A percentile compares a stretch with the other conserved stretches of the same genome.
phyloP scores from a whole-genome alignment of 768 basidiomycete species.

The Collybia nuda region DNA sequence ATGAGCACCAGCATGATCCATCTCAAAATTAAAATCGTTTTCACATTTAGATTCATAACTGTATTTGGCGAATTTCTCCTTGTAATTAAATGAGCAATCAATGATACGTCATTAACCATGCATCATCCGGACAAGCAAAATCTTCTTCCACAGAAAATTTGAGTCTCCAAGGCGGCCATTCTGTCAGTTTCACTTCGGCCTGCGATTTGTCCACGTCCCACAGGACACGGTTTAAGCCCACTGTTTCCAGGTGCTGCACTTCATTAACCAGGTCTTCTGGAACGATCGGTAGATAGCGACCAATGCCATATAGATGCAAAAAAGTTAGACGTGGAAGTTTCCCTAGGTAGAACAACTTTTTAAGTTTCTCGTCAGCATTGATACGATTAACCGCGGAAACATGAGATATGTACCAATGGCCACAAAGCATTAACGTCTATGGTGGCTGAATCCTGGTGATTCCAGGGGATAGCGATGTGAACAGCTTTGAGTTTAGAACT shows the following conservation, averaged over 20 bases:
- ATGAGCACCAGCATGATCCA: too few relatives aligned
- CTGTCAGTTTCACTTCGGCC: constrained; percentile 22
- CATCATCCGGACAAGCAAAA: constrained; percentile 31
- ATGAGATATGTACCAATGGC: constrained; percentile 21
- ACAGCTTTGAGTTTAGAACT: constrained; percentile 31
- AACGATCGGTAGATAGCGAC: constrained; percentile 27
- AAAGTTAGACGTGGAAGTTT: constrained; percentile 30
- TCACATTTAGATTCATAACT: too few relatives aligned
- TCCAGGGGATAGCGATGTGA: constrained; percentile 36
- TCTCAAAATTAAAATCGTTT: too few relatives aligned
- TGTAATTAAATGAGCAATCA: too few relatives aligned
- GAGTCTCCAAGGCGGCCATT: constrained; percentile 39
- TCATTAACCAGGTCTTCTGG: constrained; percentile 34
- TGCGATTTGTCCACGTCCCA: constrained; percentile 33
- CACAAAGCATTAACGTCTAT: constrained; percentile 18
- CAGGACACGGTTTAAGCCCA: constrained; percentile 38
- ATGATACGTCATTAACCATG: constrained; percentile 26
- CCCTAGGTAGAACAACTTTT: not conserved
- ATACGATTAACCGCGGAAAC: not conserved
- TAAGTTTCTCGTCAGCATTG: not conserved
- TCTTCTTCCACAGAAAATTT: constrained; percentile 39
- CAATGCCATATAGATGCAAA: constrained; percentile 35
- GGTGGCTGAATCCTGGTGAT: constrained; percentile 13
- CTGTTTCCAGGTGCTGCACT: constrained; percentile 25
- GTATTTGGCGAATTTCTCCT: too few relatives aligned